Evolutionary conservation across 2,329 filamentous ascomycete genomes (phyloP), one percentile per base, ranked within the genome.

Genomic region (Coccinonectria pachysandricola): DNA sequence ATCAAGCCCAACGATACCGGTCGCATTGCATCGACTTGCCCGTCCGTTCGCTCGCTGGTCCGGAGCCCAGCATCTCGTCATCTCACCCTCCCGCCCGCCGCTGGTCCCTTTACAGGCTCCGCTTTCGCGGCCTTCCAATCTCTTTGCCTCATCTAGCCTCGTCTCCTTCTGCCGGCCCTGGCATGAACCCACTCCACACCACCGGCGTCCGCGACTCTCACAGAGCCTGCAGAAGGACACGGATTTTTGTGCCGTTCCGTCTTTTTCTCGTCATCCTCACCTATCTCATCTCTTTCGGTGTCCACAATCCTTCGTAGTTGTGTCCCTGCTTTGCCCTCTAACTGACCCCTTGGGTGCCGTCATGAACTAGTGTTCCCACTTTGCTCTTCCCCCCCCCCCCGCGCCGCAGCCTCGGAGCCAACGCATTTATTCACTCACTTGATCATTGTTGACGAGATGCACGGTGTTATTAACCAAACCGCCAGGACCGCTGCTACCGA

Each of bases 401-500:
- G 43, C 46, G 48, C 41, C 35, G 37, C 36, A 37, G 32, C 37
- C 31, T 45, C 37, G 32, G 39, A 31, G 39, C 41, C 41, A 34
- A 42, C 42, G 43, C 37, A 45, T 46, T 45, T 39, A 40, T 40
- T 44, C 37, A 40, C 42, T 43, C 42, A 39, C 34, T 36, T 26
- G 36, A 45, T 36, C 21, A 41, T 42, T 35, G 36, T 39, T 42
- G 44, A 39, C 40, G 42, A 50, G 43, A 61, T 65, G 57, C 54
- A 56, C 39, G 55, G 53, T 50, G 56, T 69, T 46, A 31, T 31
- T 71, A 64, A 74, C 65, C 54, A 59, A 46, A 53, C 54, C 44
- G 57, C 50, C 56, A 74, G 70, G 60, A 61, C 68, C 53, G 57
- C 66, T 46, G 56, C 65, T 34, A 50, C 63, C 46, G 78, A 82